phyloP scores from a whole-genome alignment of 1,284 basidiomycete genomes.

The Singerocomus inundabilis region DNA sequence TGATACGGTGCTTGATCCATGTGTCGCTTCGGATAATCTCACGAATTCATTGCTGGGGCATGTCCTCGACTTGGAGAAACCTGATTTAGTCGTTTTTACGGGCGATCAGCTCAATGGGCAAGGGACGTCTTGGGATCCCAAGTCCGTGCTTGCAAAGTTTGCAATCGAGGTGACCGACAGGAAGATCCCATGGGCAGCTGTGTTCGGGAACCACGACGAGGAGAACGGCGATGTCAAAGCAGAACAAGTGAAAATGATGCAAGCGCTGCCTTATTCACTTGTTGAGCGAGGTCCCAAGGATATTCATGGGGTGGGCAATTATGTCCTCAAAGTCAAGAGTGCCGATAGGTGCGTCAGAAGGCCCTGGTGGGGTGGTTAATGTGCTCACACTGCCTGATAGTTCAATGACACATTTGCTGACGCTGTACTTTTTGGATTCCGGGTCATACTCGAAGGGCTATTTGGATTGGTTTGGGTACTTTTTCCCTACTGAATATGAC shows the following conservation, averaged over 20 bases:
- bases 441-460: slow-evolving; percentile 68
- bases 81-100: slow-evolving; percentile 86
- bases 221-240: slow-evolving; percentile 65
- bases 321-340: slow-evolving; percentile 73
- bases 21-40: slow-evolving; percentile 67
- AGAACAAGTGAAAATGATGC: slow-evolving; percentile 71
- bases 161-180: slow-evolving; percentile 73
- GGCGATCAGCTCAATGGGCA: slow-evolving; percentile 91
- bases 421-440: slow-evolving; percentile 92
- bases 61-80: slow-evolving; percentile 80
- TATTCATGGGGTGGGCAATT: slow-evolving; percentile 86
- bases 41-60: slow-evolving; percentile 68
- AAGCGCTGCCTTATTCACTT: slow-evolving; percentile 79
- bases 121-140: slow-evolving; percentile 82
- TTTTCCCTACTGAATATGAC: slow-evolving; percentile 72
- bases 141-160: slow-evolving; percentile 86
- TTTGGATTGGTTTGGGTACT: slow-evolving; percentile 58
- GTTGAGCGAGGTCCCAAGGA: slow-evolving; percentile 76
- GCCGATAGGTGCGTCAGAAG: slow-evolving; percentile 57
- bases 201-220: slow-evolving; percentile 92
- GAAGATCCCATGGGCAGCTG: slow-evolving; percentile 82
- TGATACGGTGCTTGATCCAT: slow-evolving; percentile 59
- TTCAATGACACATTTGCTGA: slow-evolving; percentile 84
- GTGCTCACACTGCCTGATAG: slow-evolving; percentile 37
- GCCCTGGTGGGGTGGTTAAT: not conserved